These are phyloP conservation scores for Immersiella caudata DNA, from an alignment of 495 filamentous ascomycete genomes.

Conservation along the genomic window DNA sequence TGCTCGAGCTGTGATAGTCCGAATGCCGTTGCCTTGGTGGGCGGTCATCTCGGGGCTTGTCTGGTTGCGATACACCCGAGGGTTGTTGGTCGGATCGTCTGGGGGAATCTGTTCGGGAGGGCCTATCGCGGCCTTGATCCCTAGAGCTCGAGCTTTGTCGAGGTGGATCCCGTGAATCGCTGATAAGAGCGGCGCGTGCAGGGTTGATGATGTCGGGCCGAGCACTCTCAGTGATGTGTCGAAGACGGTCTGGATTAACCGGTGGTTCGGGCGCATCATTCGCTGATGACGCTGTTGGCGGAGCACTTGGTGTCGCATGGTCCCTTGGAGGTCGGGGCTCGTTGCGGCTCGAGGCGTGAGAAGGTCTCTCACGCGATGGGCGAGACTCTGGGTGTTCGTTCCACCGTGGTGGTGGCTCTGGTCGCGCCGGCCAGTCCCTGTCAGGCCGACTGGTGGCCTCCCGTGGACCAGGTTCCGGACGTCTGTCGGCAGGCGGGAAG, in stretches of 20 bases:
- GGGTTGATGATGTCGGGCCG: slow-evolving; percentile 55
- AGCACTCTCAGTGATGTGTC: slow-evolving; percentile 43
- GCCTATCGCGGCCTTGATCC: slow-evolving; percentile 36
- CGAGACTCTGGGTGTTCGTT: slow-evolving; percentile 40
- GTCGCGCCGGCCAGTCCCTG: slow-evolving; percentile 38
- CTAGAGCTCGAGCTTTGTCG: slow-evolving; percentile 42
- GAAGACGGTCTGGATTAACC: slow-evolving; percentile 49
- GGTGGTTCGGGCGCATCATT: slow-evolving; percentile 44
- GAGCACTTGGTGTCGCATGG: slow-evolving; percentile 28
- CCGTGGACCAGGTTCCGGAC: slow-evolving; percentile 32
- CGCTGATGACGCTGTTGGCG: slow-evolving; percentile 37
- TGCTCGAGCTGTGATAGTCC: slow-evolving; percentile 40
- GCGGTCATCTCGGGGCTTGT: slow-evolving; percentile 52
- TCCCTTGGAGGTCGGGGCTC: slow-evolving; percentile 43
- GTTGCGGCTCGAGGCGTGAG: slow-evolving; percentile 33
- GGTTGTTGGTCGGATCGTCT: slow-evolving; percentile 46
- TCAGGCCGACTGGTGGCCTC: slow-evolving; percentile 35
- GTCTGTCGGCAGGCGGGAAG: slow-evolving; percentile 31
- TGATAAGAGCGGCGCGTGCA: slow-evolving; percentile 59
- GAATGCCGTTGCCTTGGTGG: slow-evolving; percentile 43
- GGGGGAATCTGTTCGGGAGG: slow-evolving; percentile 56
- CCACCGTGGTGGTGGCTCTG: slow-evolving; percentile 39
- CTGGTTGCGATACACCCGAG: slow-evolving; percentile 38
- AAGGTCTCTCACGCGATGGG: slow-evolving; percentile 36
- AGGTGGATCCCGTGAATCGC: slow-evolving; percentile 39